These are phyloP conservation scores for Zygotorulaspora danielsina DNA, from an alignment of 805 yeast genomes.

Conservation along the genomic window DNA sequence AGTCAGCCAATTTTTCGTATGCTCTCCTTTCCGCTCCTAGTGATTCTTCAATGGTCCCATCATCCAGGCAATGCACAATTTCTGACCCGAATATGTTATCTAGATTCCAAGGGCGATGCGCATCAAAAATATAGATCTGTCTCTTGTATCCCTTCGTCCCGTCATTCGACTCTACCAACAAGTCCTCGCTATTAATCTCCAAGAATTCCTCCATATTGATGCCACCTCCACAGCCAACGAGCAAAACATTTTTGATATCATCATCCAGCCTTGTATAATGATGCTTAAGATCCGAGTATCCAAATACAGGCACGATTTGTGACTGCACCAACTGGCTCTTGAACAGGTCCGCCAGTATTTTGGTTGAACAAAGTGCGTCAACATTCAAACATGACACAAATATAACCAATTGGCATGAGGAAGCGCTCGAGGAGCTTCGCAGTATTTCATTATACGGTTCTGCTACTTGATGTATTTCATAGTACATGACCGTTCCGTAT, in stretches of 20 bases:
- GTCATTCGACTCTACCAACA: slow-evolving; percentile 36
- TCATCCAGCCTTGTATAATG: slow-evolving; percentile 64
- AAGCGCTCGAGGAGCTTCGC: slow-evolving; percentile 74
- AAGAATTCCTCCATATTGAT: slow-evolving; percentile 75
- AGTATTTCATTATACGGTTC: slow-evolving; percentile 64
- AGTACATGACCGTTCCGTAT: slow-evolving; percentile 50
- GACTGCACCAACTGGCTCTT: slow-evolving; percentile 80
- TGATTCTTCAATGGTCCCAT: slow-evolving; percentile 65
- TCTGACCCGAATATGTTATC: slow-evolving; percentile 86
- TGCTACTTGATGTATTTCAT: slow-evolving; percentile 64
- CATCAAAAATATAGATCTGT: slow-evolving; percentile 78
- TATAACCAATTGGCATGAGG: slow-evolving; percentile 83
- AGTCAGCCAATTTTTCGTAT: slow-evolving; percentile 48
- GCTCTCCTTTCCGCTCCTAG: slow-evolving; percentile 56
- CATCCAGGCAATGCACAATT: slow-evolving; percentile 77
- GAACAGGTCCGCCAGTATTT: slow-evolving; percentile 63
- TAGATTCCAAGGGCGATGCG: slow-evolving; percentile 94
- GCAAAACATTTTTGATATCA: slow-evolving; percentile 69
- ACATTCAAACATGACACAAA: slow-evolving; percentile 88
- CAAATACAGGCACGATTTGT: slow-evolving; percentile 89
- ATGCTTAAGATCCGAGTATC: slow-evolving; percentile 69
- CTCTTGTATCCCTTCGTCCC: slow-evolving; percentile 41
- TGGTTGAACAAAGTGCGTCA: slow-evolving; percentile 88
- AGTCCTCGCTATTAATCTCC: slow-evolving; percentile 56
- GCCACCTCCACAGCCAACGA: slow-evolving; percentile 92